Evolutionary conservation across 352 stramenopile genomes (phyloP).

Genomic region (Pythium rishiriense): DNA sequence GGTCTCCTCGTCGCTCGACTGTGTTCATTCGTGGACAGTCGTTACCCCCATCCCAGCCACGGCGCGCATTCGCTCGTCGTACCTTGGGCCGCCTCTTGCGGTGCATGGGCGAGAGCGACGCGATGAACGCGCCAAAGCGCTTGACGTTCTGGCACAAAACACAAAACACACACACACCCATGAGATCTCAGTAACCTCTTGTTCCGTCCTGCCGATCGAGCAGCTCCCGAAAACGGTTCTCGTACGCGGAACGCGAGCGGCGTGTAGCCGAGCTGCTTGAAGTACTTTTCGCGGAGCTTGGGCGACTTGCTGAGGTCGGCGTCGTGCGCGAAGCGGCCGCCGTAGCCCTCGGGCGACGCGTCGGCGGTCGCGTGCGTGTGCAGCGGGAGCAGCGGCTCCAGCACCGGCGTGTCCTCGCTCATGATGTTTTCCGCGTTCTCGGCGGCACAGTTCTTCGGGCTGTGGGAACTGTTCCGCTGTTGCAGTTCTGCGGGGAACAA

Average conservation of each 20-base stretch:
- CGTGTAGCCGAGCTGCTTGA: constrained; percentile 78
- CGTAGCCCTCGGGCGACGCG: constrained; percentile 22
- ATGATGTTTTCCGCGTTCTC: neutral
- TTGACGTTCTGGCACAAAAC: constrained; percentile 71
- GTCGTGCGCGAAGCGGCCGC: constrained; percentile 14
- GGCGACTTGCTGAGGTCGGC: constrained; percentile 33
- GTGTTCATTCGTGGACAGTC: too few species aligned
- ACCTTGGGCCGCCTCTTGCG: constrained; percentile 36
- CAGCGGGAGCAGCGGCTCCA: constrained; percentile 57
- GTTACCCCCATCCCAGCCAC: too few species aligned
- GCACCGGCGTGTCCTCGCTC: constrained; percentile 9
- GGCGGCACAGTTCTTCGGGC: too few species aligned
- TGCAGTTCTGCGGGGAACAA: neutral
- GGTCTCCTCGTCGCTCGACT: constrained; percentile 27
- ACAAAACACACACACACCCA: neutral
- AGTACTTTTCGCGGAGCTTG: constrained; percentile 64
- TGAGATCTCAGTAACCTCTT: neutral
- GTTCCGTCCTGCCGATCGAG: neutral
- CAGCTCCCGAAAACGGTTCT: constrained; percentile 1
- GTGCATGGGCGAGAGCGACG: constrained; percentile 69
- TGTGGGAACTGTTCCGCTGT: constrained; percentile 21
- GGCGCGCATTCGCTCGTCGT: too few species aligned
- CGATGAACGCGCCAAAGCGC: constrained; percentile 70
- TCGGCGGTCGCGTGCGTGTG: constrained; percentile 32
- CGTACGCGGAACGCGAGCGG: constrained; percentile 77